A percentile compares a stretch with the other conserved stretches of the same genome.
These are phyloP conservation scores for Prosopis cineraria DNA, from an alignment of 306 rosid species.

Conservation along the genomic window DNA sequence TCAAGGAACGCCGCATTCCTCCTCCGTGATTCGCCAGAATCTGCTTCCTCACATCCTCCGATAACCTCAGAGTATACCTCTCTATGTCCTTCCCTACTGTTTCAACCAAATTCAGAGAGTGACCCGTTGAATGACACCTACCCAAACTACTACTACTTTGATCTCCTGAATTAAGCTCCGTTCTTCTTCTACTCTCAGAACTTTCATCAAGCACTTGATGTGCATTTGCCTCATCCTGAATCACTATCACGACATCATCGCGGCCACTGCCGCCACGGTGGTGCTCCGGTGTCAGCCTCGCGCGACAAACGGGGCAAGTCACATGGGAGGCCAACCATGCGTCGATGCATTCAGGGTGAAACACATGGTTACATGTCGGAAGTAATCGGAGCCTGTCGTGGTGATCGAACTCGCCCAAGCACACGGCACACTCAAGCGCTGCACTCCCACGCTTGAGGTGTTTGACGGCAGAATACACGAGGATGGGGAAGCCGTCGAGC, in stretches of 20 bases:
- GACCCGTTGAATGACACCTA: conserved; percentile 38
- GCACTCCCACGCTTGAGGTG: conserved; percentile 40
- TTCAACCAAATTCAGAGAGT: conserved; percentile 28
- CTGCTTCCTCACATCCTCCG: conserved; percentile 46
- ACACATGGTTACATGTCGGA: conserved; percentile 29
- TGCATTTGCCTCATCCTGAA: background rate
- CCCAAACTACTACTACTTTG: background rate
- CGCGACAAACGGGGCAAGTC: conserved; percentile 67
- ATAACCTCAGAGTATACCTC: conserved; percentile 41
- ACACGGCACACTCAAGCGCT: conserved; percentile 57
- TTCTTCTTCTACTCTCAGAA: background rate
- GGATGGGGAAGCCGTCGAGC: conserved; percentile 48
- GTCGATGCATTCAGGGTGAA: conserved; percentile 51
- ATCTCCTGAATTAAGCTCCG: background rate
- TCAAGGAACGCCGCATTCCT: conserved; percentile 35
- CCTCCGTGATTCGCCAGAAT: conserved; percentile 13
- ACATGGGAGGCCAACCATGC: conserved; percentile 53
- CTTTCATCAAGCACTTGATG: background rate
- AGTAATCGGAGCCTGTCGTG: conserved; percentile 52
- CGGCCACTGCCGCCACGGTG: no score
- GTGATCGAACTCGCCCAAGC: conserved; percentile 54
- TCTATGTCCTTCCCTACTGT: conserved; percentile 38
- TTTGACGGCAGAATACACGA: conserved; percentile 50
- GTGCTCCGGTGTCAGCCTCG: conserved; percentile 9
- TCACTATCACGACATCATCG: background rate